Evolutionary conservation across 1,139 yeast species (phyloP), one percentile per base, ranked within the genome.

Genomic region (Taphrina deformans): DNA sequence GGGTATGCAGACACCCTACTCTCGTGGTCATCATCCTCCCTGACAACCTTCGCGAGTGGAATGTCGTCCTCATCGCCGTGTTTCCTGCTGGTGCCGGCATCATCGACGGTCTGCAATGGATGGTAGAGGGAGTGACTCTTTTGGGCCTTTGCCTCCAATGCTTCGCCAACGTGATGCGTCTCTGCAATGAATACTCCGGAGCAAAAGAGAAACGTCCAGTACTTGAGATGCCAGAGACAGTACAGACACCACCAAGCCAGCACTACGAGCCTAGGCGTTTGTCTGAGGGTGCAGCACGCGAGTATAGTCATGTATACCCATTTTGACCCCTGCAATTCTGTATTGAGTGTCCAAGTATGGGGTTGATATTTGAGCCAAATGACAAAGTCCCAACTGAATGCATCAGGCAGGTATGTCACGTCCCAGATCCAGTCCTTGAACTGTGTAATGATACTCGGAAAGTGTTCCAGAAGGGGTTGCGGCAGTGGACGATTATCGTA

Each of bases 331-430:
- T 59, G 63, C 51, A 59, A 21, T 35, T 59, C 63, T 7, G 45
- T 41, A 29, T 59, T 59, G 41, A 59, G 56, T 18, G 63, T 59
- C 63, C 63, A 59, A 6, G 63, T 48, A 29, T 59, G 63, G 7
- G 63, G 50, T 24, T 46, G 63, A 26, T 59, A 59, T 23, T 59
- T 59, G 50, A 40, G 24, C 63, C 63, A 59, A 33, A 58, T 50
- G 29, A 58, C 52, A 35, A 46, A 45, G 55, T 58, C 62, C 62
- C 63, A 48, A 21, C 40, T 38, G 41, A 59, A 59, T 6, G 63
- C 35, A 29, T 59, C 56, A 4, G 63, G 56, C 56, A 48, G 14
- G 23, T 51, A 33, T 3, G 56, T 29, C 44, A 40, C 27, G 18
- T 50, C 56, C 24, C 50, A 38, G 12, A 27, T 18, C 63, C 41